Percentiles rank a stretch among this genome's conserved stretches.
These are phyloP conservation scores for Ciborinia camelliae DNA, from an alignment of 2,329 filamentous ascomycete species.

Conservation along the genomic window DNA sequence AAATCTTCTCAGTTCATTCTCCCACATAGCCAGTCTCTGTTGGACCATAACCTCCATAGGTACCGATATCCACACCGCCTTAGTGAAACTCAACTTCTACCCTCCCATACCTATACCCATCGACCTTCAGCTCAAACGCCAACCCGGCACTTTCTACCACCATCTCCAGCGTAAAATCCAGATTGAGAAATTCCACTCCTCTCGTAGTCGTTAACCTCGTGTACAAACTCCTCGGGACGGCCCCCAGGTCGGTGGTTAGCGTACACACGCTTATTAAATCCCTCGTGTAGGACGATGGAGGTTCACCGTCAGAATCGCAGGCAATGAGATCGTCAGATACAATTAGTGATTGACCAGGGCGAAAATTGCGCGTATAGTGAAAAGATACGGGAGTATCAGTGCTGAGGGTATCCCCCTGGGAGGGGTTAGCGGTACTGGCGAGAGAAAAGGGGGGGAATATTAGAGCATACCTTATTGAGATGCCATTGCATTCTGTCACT, in stretches of 20 bases:
- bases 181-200: slow-evolving; percentile 76
- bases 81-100: slow-evolving; percentile 77
- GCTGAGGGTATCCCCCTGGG: slow-evolving; percentile 68
- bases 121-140: slow-evolving; percentile 75
- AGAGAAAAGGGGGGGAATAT: too few species aligned
- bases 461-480: slow-evolving; percentile 59
- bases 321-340: slow-evolving; percentile 80
- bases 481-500: slow-evolving; percentile 83
- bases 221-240: slow-evolving; percentile 70
- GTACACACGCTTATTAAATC: slow-evolving; percentile 73
- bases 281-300: slow-evolving; percentile 58
- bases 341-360: slow-evolving; percentile 69
- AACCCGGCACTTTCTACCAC: slow-evolving; percentile 73
- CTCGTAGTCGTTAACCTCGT: slow-evolving; percentile 73
- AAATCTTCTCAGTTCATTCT: too few species aligned
- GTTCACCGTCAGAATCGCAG: slow-evolving; percentile 58
- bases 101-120: slow-evolving; percentile 71
- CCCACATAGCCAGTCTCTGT: too few species aligned
- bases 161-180: slow-evolving; percentile 82
- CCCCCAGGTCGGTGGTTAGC: slow-evolving; percentile 73
- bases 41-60: too few species aligned
- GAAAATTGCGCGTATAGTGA: slow-evolving; percentile 81
- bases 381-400: slow-evolving; percentile 73
- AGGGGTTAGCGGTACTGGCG: background rate
- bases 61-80: background rate